Base-by-base conservation (phyloP, 176 grass and related monocot species). In the Hyparrhenia diplandra region DNA sequence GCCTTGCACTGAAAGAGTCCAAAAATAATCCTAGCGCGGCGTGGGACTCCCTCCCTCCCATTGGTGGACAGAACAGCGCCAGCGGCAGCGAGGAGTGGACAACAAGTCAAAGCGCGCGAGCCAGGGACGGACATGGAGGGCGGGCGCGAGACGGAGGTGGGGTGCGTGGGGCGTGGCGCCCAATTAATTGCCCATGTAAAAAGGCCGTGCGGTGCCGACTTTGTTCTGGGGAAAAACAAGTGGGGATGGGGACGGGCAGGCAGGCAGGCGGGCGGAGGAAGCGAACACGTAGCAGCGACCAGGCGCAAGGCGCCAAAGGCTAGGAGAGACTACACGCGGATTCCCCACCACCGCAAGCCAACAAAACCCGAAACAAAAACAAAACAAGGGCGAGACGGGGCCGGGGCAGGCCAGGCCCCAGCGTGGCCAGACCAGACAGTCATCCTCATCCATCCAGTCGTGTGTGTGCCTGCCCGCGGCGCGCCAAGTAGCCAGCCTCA, bases 301-400 rank as follows among this genome's bases (percentile, higher is more conserved):
- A 81, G 79, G 71, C 60, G 64, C 76, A 63, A 73, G 30, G 43
- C 73, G 63, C 84, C 88, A 86, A 89, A 27, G 1, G 29, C 28
- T 61, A 60, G 4, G 23, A 4, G 57, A 25, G 42, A 4, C 31
- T 32, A 32, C 31, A 60, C 34, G 29, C 80, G 88, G 89, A 89
- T 86, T 88, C 81, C 78, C 82, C 88, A 57, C 79, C 88, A 64
- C 82, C 86, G 31, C 58, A 81, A 78, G 46, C 79, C 12, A 80
- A 89, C 91, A 89, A 89, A 77, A 62, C 32, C 25, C 47, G 24
- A 14, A 31, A 49, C 16, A 12, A 58, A 87, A 75, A 61, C 31
- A 32, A 32, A 32, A 32, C 9, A 60, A 29, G 6, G 32, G 43
- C 64, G 21, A 32, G 2, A 32, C 31, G 31, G 2, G 31, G 31